phyloP scores from a whole-genome alignment of 116 monocot species.

The Trichopus zeylanicus region DNA sequence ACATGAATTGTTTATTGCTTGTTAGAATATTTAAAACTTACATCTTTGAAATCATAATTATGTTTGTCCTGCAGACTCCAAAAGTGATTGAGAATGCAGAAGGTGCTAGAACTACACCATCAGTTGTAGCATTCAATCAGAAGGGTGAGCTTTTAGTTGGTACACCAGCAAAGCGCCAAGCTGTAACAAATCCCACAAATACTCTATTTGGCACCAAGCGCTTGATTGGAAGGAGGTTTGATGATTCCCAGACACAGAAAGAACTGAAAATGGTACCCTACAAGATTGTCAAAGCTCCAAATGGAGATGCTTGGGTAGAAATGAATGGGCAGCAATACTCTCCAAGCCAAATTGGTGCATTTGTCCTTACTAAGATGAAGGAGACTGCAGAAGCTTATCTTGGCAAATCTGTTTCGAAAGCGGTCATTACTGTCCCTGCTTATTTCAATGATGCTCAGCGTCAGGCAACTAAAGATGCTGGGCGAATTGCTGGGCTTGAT shows the following conservation, averaged over 20 bases:
- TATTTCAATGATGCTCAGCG: slow-evolving; percentile 37
- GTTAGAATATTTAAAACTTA: no score
- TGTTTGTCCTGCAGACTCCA: slow-evolving; percentile 10
- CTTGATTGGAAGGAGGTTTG: slow-evolving; percentile 12
- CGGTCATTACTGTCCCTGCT: slow-evolving; percentile 26
- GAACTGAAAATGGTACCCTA: slow-evolving; percentile 19
- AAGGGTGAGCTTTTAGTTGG: slow-evolving; percentile 15
- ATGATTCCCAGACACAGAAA: slow-evolving; percentile 14
- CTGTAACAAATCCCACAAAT: slow-evolving; percentile 16
- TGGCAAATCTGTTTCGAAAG: slow-evolving; percentile 22
- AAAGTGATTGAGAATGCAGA: slow-evolving; percentile 20
- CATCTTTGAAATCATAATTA: no score
- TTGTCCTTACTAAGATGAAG: slow-evolving; percentile 25
- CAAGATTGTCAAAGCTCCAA: slow-evolving; percentile 12
- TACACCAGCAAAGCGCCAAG: slow-evolving; percentile 15
- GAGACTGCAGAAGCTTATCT: slow-evolving; percentile 28
- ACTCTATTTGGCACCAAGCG: slow-evolving; percentile 16
- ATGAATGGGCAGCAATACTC: slow-evolving; percentile 25
- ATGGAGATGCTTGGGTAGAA: slow-evolving; percentile 32
- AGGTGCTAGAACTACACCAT: slow-evolving; percentile 13
- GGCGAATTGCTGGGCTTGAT: slow-evolving; percentile 20
- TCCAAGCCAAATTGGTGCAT: slow-evolving; percentile 28
- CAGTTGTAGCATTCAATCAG: slow-evolving; percentile 16
- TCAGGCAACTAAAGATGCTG: slow-evolving; percentile 31
- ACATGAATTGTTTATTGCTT: not conserved